These are phyloP conservation scores for Macrophomina phaseolina DNA, from an alignment of 2,329 filamentous ascomycete species.

Conservation along the genomic window DNA sequence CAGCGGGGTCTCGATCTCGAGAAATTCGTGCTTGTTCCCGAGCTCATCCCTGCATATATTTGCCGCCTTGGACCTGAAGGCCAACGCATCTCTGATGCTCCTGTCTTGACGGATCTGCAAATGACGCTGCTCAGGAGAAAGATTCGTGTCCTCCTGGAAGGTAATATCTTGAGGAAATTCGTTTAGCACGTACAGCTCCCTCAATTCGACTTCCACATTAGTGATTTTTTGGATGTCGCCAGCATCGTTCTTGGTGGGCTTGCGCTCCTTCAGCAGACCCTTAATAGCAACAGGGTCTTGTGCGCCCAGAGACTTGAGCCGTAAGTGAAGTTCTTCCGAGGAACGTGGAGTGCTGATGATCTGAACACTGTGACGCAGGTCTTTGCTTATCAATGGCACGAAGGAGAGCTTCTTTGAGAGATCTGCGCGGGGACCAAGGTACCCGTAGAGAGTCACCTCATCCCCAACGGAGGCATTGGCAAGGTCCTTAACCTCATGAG, in stretches of 20 bases:
- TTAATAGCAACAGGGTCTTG: conserved; percentile 62
- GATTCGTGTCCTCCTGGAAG: conserved; percentile 74
- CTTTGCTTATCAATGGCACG: conserved; percentile 60
- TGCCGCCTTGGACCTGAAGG: conserved; percentile 69
- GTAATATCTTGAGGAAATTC: conserved; percentile 77
- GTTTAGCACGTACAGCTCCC: conserved; percentile 71
- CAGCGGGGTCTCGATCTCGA: conserved; percentile 88
- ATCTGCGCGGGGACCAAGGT: conserved; percentile 71
- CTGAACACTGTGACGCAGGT: conserved; percentile 54
- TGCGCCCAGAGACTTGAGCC: conserved; percentile 52
- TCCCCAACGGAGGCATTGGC: conserved; percentile 36
- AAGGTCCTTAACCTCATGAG: conserved; percentile 42
- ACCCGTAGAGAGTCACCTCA: conserved; percentile 68
- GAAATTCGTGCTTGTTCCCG: conserved; percentile 62
- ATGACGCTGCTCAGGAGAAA: conserved; percentile 77
- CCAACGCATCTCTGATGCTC: conserved; percentile 69
- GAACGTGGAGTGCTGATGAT: conserved; percentile 53
- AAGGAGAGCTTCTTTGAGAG: conserved; percentile 75
- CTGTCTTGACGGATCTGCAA: conserved; percentile 81
- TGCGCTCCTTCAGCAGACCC: conserved; percentile 55
- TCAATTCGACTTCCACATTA: conserved; percentile 65
- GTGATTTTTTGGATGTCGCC: conserved; percentile 42
- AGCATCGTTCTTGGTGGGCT: conserved; percentile 41
- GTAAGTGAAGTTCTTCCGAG: conserved; percentile 37
- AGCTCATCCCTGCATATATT: conserved; percentile 62